phyloP scores from a whole-genome alignment of 2,329 filamentous ascomycete genomes.

The Fusarium ramigenum region DNA sequence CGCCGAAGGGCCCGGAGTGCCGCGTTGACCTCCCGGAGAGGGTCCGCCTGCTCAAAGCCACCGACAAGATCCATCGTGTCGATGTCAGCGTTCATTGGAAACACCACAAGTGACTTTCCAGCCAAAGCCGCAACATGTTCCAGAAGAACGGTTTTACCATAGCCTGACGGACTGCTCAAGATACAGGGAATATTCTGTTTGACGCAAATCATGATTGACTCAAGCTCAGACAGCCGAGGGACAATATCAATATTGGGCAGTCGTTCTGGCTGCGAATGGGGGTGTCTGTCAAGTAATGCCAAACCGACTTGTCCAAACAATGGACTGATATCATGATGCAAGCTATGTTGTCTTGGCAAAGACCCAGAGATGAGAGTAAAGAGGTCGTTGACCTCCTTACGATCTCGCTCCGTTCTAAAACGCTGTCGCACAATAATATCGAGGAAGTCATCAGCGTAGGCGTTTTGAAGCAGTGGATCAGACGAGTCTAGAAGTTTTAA shows the following conservation, averaged over 20 bases:
- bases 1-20: conserved; percentile 58
- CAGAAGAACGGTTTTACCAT: conserved; percentile 85
- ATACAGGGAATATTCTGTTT: conserved; percentile 90
- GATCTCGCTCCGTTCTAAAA: conserved; percentile 79
- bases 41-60: conserved; percentile 94
- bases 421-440: conserved; percentile 86
- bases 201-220: conserved; percentile 88
- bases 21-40: conserved; percentile 75
- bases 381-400: conserved; percentile 69
- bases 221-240: conserved; percentile 74
- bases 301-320: conserved; percentile 81
- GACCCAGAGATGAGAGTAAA: conserved; percentile 72
- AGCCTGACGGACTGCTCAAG: conserved; percentile 83
- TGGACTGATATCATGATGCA: conserved; percentile 75
- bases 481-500: conserved; percentile 67
- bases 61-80: conserved; percentile 98
- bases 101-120: conserved; percentile 80
- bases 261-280: conserved; percentile 59
- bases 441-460: conserved; percentile 76
- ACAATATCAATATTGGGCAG: conserved; percentile 62
- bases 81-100: conserved; percentile 92
- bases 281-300: conserved; percentile 72
- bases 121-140: conserved; percentile 81
- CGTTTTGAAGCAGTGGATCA: conserved; percentile 68
- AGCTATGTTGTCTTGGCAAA: conserved; percentile 65